These are phyloP conservation scores for Yamadazyma dushanensis DNA, from an alignment of 1,139 yeast genomes.

Conservation along the genomic window DNA sequence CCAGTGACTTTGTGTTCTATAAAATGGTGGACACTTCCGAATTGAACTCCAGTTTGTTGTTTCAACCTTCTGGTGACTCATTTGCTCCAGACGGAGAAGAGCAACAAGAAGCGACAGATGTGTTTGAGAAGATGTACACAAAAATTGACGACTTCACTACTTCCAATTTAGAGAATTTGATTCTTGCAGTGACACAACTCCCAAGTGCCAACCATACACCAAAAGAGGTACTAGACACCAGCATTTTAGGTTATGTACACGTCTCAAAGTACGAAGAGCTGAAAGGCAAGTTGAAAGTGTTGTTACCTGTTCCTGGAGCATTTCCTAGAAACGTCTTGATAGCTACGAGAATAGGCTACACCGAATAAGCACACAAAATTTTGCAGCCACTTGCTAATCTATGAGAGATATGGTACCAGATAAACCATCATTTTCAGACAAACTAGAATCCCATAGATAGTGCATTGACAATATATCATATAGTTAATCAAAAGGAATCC, in stretches of 20 bases:
- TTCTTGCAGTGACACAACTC: conserved; percentile 72
- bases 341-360: conserved; percentile 32
- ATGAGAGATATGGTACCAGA: neutral
- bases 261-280: conserved; percentile 59
- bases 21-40: conserved; percentile 41
- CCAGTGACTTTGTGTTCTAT: conserved; percentile 37
- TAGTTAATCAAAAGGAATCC: conserved; percentile 70
- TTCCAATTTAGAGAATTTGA: conserved; percentile 64
- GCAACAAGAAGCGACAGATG: conserved; percentile 26
- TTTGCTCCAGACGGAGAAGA: conserved; percentile 34
- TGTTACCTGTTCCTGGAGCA: conserved; percentile 86
- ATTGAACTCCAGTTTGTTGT: conserved; percentile 35
- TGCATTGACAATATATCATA: neutral
- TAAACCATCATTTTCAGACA: too few relatives aligned
- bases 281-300: conserved; percentile 66
- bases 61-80: conserved; percentile 49
- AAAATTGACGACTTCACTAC: conserved; percentile 49
- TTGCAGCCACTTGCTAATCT: neutral
- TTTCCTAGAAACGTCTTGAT: conserved; percentile 54
- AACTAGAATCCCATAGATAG: too few relatives aligned
- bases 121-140: conserved; percentile 36
- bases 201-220: conserved; percentile 48
- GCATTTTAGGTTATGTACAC: conserved; percentile 66
- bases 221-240: conserved; percentile 53
- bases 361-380: conserved; percentile 19